Conservation (phyloP, 352 stramenopile species). For the Thraustochytrium striatum region DNA sequence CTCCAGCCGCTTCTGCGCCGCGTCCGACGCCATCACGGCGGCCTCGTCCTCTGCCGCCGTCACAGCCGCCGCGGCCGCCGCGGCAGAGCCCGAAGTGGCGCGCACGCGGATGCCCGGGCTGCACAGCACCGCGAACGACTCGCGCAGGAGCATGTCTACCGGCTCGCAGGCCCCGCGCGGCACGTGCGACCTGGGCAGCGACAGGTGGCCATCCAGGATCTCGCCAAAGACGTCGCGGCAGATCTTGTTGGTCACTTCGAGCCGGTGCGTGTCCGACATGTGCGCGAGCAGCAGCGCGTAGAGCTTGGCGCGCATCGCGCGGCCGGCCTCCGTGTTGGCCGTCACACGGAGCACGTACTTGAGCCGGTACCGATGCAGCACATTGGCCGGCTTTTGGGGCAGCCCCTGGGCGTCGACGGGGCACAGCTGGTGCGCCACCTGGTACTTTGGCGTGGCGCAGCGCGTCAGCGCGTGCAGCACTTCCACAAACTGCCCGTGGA, state of each 20-base stretch:
- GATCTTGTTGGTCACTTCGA: slow-evolving; percentile 37
- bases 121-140: slow-evolving; percentile 75
- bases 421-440: slow-evolving; percentile 55
- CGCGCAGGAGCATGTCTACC: slow-evolving; percentile 68
- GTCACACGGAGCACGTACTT: neutral
- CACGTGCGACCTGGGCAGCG: neutral
- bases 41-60: slow-evolving; percentile 65
- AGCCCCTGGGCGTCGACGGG: slow-evolving; percentile 59
- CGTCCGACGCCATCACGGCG: slow-evolving; percentile 58
- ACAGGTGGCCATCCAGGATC: slow-evolving; percentile 23
- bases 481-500: slow-evolving; percentile 93
- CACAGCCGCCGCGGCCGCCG: too few relatives aligned
- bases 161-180: neutral
- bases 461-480: slow-evolving; percentile 93
- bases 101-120: slow-evolving; percentile 75
- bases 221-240: slow-evolving; percentile 37
- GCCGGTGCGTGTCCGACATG: slow-evolving; percentile 74
- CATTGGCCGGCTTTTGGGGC: slow-evolving; percentile 57
- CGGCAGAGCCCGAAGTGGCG: slow-evolving; percentile 59
- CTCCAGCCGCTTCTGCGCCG: slow-evolving; percentile 67
- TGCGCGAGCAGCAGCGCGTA: slow-evolving; percentile 89
- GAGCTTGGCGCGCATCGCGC: slow-evolving; percentile 69
- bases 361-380: slow-evolving; percentile 57
- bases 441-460: slow-evolving; percentile 66
- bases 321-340: slow-evolving; percentile 23